Base-by-base conservation (phyloP, 352 stramenopile genomes). In the Phytopythium montanum region DNA sequence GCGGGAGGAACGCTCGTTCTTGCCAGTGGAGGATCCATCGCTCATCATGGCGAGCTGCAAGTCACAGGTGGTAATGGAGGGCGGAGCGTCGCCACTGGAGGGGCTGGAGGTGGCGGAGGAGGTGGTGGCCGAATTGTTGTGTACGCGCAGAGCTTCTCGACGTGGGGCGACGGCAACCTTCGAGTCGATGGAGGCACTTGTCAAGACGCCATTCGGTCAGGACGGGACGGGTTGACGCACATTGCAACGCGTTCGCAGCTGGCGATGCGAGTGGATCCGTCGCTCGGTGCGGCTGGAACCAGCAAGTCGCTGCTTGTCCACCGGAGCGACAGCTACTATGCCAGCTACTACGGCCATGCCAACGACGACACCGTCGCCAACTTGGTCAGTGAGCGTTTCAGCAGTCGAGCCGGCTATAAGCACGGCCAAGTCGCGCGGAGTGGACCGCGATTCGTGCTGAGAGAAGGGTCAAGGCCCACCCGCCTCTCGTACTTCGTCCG, bases 71-170 rank as follows among this genome's bases (percentile, higher is more conserved):
- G 95, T 0, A 70, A 87, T 41, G 95, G 94, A 44, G 93, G 93
- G 3, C 58, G 69, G n/a, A 79, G 75, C 34, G 66, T 62, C 14
- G 19, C 42, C 38, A 23, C 23, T 8, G 44, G 44, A 31, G 44
- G 44, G 31, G 21, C 3, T 65, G 55, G 60, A 56, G 96, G 94
- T 28, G 96, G 96, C 18, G 88, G 81, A 38, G 96, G 96, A 5
- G 96, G 96, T 48, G 96, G 85, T 0, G 79, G 76, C 2, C 59
- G 79, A n/a, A 75, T 93, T 29, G 81, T 97, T 3, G 79, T 98
- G 7, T 96, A 92, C 39, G 71, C 92, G 0, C 97, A 98, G 64
- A 90, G 97, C 34, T 91, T 98, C 36, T 86, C 88, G 0, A 79
- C 98, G 14, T 97, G 91, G 59, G 77, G 79, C 0, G 73, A 81